phyloP scores from a whole-genome alignment of 345 rosid species.

The Aegle marmelos region DNA sequence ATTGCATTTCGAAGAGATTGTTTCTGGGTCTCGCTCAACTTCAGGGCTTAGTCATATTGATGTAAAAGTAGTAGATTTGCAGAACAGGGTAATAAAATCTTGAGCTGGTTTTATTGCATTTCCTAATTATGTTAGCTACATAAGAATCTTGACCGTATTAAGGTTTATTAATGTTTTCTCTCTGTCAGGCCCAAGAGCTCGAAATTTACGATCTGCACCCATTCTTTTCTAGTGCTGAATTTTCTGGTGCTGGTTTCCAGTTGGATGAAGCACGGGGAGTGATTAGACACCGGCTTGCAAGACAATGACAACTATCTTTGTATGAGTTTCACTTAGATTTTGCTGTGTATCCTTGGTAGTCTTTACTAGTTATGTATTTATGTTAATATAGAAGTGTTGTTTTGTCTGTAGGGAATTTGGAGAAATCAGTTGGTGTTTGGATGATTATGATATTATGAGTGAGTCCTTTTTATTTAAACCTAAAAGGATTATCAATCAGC shows the following conservation, averaged over 20 bases:
- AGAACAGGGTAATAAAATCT: constrained; percentile 52
- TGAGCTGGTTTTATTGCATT: neutral
- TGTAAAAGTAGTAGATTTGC: constrained; percentile 74
- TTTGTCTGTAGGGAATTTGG: neutral
- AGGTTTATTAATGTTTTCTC: neutral
- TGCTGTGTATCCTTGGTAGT: neutral
- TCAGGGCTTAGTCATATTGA: constrained; percentile 56
- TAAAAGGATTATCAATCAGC: no score
- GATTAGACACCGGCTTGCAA: constrained; percentile 53
- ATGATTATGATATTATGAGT: no score
- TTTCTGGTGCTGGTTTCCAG: constrained; percentile 65
- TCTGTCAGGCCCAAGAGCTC: constrained; percentile 72
- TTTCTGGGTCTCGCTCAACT: constrained; percentile 67
- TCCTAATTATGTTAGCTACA: neutral
- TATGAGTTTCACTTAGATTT: neutral
- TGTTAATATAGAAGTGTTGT: neutral
- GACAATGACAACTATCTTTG: neutral
- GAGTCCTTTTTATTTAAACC: no score
- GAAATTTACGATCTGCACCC: constrained; percentile 74
- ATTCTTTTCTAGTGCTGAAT: constrained; percentile 73
- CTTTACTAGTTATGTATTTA: neutral
- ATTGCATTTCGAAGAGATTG: constrained; percentile 78
- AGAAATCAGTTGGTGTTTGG: neutral
- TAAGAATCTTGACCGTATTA: constrained; percentile 8
- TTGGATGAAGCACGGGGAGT: constrained; percentile 47